Evolutionary conservation across 2,329 filamentous ascomycete genomes (phyloP), one percentile per base, ranked within the genome.

Genomic region (Westerdykella ornata): DNA sequence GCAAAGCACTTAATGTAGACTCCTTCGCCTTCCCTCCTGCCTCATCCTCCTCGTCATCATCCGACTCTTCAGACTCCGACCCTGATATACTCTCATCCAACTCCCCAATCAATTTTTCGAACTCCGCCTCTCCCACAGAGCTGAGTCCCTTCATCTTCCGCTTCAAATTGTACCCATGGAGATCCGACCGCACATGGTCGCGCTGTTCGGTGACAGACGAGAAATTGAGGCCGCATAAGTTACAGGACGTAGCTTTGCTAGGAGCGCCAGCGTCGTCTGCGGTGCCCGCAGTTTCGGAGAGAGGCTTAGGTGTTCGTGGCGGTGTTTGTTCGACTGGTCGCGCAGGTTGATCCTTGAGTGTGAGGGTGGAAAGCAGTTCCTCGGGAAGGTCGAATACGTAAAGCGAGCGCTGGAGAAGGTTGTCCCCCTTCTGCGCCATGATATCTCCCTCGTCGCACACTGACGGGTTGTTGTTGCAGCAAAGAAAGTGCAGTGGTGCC

Each of bases 101-200:
- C 44, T 92, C 80, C 53, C 81, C 87, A 6, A 97, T 75, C 5
- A 96, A 74, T 60, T 83, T 86, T 62, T 92, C 86, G 52, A 98
- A 98, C 26, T 95, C 88, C 6, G 61, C 65, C 59, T 98, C 92
- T 1, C 80, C 78, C 1, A 96, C 83, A 0, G 85, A 68, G 8
- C 75, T 76, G 43, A 75, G 74, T 0, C 86, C 86, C 35, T 87
- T 81, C 42, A 95, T 70, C 70, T 87, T 94, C 62, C 90, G 85
- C 68, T 95, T 97, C 46, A 97, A 69, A 62, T 98, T 98, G 69
- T 96, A 98, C 50, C 84, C 78, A 65, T 98, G 92, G 37, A 94
- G 74, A 59, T 98, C 92, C 8, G 90, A 95, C 56, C 86, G 85
- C 43, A 87, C 81, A 67, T 98, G 92, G 44, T 80, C 77, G 46